phyloP scores from a whole-genome alignment of 257 asterid species.

The Solanum sitiens region DNA sequence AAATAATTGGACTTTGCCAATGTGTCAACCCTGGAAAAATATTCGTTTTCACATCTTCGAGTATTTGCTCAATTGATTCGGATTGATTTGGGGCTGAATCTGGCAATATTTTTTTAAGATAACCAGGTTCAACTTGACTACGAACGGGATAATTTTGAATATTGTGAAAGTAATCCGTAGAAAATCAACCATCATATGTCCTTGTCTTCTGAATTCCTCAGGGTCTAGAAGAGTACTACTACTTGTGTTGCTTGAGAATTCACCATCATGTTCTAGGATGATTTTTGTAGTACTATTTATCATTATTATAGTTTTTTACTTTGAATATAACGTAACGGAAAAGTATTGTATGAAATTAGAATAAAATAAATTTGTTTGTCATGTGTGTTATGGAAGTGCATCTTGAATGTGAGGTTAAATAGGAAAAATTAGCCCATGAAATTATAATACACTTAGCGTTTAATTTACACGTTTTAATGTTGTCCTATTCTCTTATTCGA shows the following conservation, averaged over 20 bases:
- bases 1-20: slow-evolving; percentile 14
- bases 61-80: slow-evolving; percentile 48
- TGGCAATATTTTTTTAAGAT: slow-evolving; percentile 35
- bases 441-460: no score
- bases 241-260: background rate
- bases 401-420: no score
- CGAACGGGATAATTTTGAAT: slow-evolving; percentile 12
- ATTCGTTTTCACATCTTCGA: slow-evolving; percentile 37
- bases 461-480: no score
- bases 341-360: no score
- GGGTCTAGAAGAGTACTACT: slow-evolving; percentile 40
- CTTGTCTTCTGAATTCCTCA: slow-evolving; percentile 63
- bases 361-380: no score
- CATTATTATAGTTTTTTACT: no score
- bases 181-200: slow-evolving; percentile 53
- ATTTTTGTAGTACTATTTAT: no score
- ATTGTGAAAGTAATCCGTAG: slow-evolving; percentile 50
- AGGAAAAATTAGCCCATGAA: no score
- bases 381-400: no score
- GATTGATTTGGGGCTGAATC: slow-evolving; percentile 43
- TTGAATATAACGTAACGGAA: no score
- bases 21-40: slow-evolving; percentile 45
- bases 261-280: no score
- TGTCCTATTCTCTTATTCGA: no score
- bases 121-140: slow-evolving; percentile 5